Conservation (phyloP, 2,329 filamentous ascomycete genomes). For the Claviceps sp. region DNA sequence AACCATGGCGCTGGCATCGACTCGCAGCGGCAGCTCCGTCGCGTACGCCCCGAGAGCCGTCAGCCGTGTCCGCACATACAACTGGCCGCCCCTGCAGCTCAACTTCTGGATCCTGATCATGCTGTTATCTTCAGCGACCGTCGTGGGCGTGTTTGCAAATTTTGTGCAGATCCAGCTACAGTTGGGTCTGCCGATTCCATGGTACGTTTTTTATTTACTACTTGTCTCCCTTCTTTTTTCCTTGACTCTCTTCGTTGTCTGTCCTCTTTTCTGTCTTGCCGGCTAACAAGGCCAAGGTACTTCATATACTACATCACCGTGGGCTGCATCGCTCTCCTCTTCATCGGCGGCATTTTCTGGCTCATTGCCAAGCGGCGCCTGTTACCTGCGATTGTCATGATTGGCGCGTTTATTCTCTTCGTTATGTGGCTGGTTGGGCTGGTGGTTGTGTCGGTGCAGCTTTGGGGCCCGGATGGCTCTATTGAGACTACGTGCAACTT, state of each 20-base stretch:
- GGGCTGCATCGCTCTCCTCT: conserved; percentile 45
- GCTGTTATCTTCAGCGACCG: conserved; percentile 42
- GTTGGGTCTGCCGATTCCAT: conserved; percentile 41
- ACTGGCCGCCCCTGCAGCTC: conserved; percentile 54
- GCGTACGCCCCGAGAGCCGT: conserved; percentile 29
- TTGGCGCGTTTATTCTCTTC: conserved; percentile 52
- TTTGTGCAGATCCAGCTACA: conserved; percentile 47
- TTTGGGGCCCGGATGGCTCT: conserved; percentile 46
- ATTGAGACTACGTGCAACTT: conserved; percentile 47
- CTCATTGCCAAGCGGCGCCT: conserved; percentile 48
- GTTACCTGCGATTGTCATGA: conserved; percentile 47
- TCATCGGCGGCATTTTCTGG: conserved; percentile 51
- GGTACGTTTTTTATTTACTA: conserved; percentile 27
- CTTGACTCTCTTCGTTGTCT: neutral
- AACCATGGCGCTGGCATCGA: conserved; percentile 3
- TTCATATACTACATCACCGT: conserved; percentile 54
- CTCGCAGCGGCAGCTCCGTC: conserved; percentile 24
- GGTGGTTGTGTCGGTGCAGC: conserved; percentile 46
- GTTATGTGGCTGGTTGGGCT: conserved; percentile 55
- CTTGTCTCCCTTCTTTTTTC: neutral
- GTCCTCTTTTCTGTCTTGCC: neutral
- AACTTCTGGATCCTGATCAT: conserved; percentile 57
- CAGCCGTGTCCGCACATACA: conserved; percentile 43
- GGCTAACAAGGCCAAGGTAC: conserved; percentile 34
- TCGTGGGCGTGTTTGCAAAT: conserved; percentile 47